A percentile compares a stretch with the other conserved stretches of the same genome.
Evolutionary conservation across 2,329 filamentous ascomycete genomes (phyloP).

Genomic region (Corynespora cassiicola): DNA sequence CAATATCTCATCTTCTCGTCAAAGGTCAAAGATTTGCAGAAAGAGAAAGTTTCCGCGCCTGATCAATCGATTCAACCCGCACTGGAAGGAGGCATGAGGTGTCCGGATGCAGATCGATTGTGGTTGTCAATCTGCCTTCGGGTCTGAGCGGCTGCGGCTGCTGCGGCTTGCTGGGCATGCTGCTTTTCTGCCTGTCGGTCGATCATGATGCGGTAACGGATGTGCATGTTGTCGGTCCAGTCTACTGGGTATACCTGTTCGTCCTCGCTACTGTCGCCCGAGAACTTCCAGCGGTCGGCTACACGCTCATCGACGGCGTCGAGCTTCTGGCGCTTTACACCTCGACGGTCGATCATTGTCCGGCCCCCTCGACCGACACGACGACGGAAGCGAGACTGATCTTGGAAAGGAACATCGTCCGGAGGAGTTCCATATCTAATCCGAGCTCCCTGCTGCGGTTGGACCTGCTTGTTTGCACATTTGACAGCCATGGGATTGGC

Average conservation of each 20-base stretch:
- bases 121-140: constrained; percentile 42
- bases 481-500: constrained; percentile 47
- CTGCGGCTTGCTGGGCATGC: constrained; percentile 29
- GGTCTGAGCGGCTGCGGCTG: constrained; percentile 24
- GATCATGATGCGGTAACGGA: constrained; percentile 62
- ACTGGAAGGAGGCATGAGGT: constrained; percentile 39
- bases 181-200: constrained; percentile 50
- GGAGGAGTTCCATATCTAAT: constrained; percentile 48
- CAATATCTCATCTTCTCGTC: constrained; percentile 24
- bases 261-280: constrained; percentile 83
- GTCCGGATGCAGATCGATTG: constrained; percentile 43
- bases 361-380: constrained; percentile 85
- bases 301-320: constrained; percentile 38
- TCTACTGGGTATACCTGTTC: constrained; percentile 77
- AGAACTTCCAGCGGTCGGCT: constrained; percentile 74
- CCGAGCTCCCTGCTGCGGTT: constrained; percentile 33
- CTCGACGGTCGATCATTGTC: constrained; percentile 85
- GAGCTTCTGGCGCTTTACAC: constrained; percentile 60
- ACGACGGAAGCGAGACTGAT: constrained; percentile 75
- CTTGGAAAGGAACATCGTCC: constrained; percentile 45
- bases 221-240: constrained; percentile 65
- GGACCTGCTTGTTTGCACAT: constrained; percentile 34
- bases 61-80: constrained; percentile 16
- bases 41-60: constrained; percentile 4
- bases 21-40: constrained; percentile 18